Evolutionary conservation across 331 rosid genomes (phyloP).

Genomic region (Acacia pycnantha): DNA sequence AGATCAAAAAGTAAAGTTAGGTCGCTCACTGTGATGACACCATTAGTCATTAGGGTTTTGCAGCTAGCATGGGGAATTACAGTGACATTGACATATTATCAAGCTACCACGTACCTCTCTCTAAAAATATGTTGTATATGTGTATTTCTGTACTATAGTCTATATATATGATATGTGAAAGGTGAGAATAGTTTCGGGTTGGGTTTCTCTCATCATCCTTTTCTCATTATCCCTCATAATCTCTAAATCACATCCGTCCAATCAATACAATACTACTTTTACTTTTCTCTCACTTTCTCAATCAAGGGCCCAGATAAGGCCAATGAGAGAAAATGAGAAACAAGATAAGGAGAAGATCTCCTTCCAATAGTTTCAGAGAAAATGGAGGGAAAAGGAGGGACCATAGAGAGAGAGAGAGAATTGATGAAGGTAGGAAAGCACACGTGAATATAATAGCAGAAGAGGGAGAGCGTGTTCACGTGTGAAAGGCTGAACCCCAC

Average conservation of each 20-base stretch:
- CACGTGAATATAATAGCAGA: constrained; percentile 78
- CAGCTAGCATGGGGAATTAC: not conserved
- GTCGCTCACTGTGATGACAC: not conserved
- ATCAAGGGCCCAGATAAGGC: no score
- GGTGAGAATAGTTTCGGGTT: not conserved
- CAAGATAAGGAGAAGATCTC: no score
- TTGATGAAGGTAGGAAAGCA: constrained; percentile 55
- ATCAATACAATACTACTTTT: no score
- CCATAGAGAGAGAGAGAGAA: constrained; percentile 26
- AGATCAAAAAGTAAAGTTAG: not conserved
- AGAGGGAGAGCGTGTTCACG: constrained; percentile 93
- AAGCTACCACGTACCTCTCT: not conserved
- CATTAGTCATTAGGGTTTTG: not conserved
- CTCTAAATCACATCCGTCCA: no score
- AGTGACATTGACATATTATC: not conserved
- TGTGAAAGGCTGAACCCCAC: constrained; percentile 93
- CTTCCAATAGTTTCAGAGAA: not conserved
- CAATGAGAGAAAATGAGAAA: no score
- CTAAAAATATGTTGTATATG: no score
- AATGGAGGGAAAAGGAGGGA: constrained; percentile 30
- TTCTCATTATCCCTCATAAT: no score
- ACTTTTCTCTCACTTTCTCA: no score
- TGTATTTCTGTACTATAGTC: no score
- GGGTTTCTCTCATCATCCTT: no score
- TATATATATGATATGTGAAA: not conserved